A percentile compares a stretch with the other conserved stretches of the same genome.
Conservation (phyloP, 2,329 filamentous ascomycete species). For the Byssoonygena ceratinophila region DNA sequence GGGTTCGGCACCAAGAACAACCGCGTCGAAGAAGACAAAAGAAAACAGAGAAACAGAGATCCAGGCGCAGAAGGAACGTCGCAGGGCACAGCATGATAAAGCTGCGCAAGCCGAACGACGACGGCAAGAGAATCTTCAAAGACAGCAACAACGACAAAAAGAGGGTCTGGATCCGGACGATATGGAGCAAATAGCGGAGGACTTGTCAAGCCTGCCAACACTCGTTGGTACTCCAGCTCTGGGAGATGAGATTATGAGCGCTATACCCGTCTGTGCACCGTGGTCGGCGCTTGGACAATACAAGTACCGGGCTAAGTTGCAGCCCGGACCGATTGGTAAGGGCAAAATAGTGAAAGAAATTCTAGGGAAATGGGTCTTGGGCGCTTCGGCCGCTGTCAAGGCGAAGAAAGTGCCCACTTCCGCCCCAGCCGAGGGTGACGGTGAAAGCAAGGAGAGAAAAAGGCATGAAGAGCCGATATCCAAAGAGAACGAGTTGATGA, state of each 20-base stretch:
- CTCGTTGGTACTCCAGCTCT: conserved; percentile 66
- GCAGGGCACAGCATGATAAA: conserved; percentile 67
- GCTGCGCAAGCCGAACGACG: conserved; percentile 53
- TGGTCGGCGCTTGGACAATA: conserved; percentile 55
- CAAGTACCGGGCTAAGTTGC: conserved; percentile 93
- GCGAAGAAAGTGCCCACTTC: conserved; percentile 29
- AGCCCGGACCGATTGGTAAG: conserved; percentile 82
- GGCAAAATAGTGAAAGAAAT: conserved; percentile 90
- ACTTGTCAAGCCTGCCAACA: conserved; percentile 50
- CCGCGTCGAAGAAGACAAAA: conserved; percentile 49
- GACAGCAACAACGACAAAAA: conserved; percentile 57
- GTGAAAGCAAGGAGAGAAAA: conserved; percentile 35
- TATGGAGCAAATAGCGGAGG: conserved; percentile 34
- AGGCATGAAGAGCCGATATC: conserved; percentile 9
- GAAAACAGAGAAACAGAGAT: conserved; percentile 64
- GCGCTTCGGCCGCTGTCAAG: conserved; percentile 35
- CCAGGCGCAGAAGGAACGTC: conserved; percentile 60
- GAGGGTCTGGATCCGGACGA: conserved; percentile 49
- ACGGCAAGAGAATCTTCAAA: conserved; percentile 63
- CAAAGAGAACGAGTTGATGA: conserved; percentile 4
- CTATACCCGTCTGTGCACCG: conserved; percentile 52
- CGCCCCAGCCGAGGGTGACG: background rate
- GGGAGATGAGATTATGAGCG: conserved; percentile 62
- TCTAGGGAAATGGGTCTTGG: conserved; percentile 65
- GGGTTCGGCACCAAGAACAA: conserved; percentile 49